Evolutionary conservation across 208 protist genomes (phyloP).

Genomic region (Acanthamoeba culbertsoni): DNA sequence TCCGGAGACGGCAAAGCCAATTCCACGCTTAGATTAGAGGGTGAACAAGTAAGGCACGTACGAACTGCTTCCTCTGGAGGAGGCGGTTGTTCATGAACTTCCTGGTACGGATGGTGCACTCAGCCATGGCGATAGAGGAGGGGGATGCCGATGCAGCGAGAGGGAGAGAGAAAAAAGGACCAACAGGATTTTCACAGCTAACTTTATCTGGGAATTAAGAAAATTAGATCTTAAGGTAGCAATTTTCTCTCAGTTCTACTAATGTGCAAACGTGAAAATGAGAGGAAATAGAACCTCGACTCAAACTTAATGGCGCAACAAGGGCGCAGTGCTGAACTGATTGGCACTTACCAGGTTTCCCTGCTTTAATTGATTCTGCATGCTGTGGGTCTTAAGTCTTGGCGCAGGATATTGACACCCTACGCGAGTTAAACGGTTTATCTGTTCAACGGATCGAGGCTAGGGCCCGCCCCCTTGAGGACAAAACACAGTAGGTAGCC

Average conservation of each 20-base stretch:
- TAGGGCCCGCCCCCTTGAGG: neutral
- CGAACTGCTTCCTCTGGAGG: slow-evolving; percentile 98
- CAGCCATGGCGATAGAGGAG: neutral
- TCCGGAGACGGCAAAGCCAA: no score
- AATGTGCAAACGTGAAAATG: no score
- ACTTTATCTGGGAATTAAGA: neutral
- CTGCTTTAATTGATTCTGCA: no score
- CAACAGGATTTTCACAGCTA: neutral
- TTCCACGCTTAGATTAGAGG: neutral
- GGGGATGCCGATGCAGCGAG: slow-evolving; percentile 34
- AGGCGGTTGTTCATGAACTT: slow-evolving; percentile 99
- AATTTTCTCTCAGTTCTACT: no score
- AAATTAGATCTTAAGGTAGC: neutral
- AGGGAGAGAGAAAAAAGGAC: slow-evolving; percentile 37
- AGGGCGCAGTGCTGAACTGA: neutral
- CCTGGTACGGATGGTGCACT: slow-evolving; percentile 58
- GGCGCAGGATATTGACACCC: neutral
- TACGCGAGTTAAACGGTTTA: neutral
- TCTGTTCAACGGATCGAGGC: neutral
- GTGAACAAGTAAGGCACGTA: slow-evolving; percentile 82
- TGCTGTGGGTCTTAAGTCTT: no score
- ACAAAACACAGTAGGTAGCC: neutral
- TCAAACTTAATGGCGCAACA: no score
- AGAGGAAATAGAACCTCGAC: no score
- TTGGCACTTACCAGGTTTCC: neutral